phyloP scores from a whole-genome alignment of 2,329 filamentous ascomycete species.

The Malbranchea zuffiana region DNA sequence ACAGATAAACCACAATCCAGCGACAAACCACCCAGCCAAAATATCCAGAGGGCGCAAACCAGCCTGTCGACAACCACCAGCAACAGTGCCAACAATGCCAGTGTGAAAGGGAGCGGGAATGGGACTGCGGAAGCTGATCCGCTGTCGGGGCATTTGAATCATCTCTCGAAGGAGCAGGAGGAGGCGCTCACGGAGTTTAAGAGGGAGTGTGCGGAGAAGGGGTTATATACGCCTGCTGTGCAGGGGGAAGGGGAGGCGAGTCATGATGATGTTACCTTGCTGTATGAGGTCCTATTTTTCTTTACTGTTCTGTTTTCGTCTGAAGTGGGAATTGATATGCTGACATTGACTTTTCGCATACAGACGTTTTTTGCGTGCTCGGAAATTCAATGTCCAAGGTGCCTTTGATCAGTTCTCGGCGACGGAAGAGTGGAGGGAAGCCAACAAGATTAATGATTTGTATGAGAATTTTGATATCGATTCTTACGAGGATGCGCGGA shows the following conservation, averaged over 20 bases:
- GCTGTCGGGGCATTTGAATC: slow-evolving; percentile 59
- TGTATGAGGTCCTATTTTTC: slow-evolving; percentile 28
- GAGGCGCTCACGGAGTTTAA: slow-evolving; percentile 63
- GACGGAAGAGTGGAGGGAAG: slow-evolving; percentile 75
- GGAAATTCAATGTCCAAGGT: slow-evolving; percentile 66
- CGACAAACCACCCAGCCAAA: too few species aligned
- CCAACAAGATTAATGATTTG: slow-evolving; percentile 65
- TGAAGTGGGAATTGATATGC: too few species aligned
- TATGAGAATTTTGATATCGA: slow-evolving; percentile 80
- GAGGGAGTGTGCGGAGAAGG: slow-evolving; percentile 51
- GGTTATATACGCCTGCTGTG: slow-evolving; percentile 37
- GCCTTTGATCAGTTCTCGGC: slow-evolving; percentile 76
- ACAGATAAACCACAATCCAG: slow-evolving; percentile 9
- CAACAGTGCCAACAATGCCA: slow-evolving; percentile 2
- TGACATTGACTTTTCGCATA: not conserved
- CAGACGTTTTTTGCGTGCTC: slow-evolving; percentile 76
- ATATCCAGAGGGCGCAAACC: too few species aligned
- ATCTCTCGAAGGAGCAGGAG: slow-evolving; percentile 60
- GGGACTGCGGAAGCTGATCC: slow-evolving; percentile 8
- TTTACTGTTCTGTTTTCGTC: slow-evolving; percentile 9
- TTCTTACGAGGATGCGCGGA: slow-evolving; percentile 64
- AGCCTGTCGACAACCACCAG: not conserved
- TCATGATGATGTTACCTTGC: slow-evolving; percentile 39
- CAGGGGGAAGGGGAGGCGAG: slow-evolving; percentile 27
- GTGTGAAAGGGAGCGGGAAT: not conserved